These are phyloP conservation scores for Russula sp. DNA, from an alignment of 768 basidiomycete genomes.

Conservation along the genomic window DNA sequence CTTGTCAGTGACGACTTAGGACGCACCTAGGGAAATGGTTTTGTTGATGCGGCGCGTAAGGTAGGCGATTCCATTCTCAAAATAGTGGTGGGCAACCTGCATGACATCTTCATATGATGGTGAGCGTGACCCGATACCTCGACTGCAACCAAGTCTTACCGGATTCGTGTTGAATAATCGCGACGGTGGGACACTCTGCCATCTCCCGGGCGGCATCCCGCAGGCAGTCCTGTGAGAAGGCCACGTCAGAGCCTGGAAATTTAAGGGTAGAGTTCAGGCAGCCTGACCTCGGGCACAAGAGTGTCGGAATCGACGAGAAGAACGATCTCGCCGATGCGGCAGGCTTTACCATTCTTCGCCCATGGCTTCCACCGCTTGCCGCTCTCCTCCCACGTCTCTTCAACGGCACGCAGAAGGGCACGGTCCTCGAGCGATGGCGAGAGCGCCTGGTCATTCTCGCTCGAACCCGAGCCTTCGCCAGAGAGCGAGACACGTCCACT, in stretches of 20 bases:
- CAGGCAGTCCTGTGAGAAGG: constrained; percentile 39
- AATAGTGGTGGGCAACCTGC: constrained; percentile 52
- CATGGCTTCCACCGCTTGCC: constrained; percentile 30
- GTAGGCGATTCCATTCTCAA: constrained; percentile 43
- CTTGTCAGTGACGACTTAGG: neutral
- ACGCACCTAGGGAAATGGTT: constrained; percentile 34
- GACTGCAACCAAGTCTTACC: constrained; percentile 27
- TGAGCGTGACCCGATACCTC: constrained; percentile 26
- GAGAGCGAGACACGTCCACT: constrained; percentile 28
- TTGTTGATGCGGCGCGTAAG: constrained; percentile 47
- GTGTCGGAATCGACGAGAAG: constrained; percentile 49
- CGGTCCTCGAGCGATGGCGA: constrained; percentile 43
- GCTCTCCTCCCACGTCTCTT: constrained; percentile 42
- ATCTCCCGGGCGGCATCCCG: constrained; percentile 48
- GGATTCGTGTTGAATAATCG: constrained; percentile 48
- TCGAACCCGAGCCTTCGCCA: constrained; percentile 25
- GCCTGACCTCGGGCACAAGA: constrained; percentile 37
- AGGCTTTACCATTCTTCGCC: constrained; percentile 36
- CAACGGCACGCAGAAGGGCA: constrained; percentile 45
- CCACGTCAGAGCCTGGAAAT: constrained; percentile 8
- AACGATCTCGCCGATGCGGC: constrained; percentile 42
- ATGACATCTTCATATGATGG: constrained; percentile 39
- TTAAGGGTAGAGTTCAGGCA: neutral
- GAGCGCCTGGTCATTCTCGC: constrained; percentile 25
- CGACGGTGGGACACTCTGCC: constrained; percentile 42